These are phyloP conservation scores for Centella asiatica DNA, from an alignment of 129 eudicot genomes.

Conservation along the genomic window DNA sequence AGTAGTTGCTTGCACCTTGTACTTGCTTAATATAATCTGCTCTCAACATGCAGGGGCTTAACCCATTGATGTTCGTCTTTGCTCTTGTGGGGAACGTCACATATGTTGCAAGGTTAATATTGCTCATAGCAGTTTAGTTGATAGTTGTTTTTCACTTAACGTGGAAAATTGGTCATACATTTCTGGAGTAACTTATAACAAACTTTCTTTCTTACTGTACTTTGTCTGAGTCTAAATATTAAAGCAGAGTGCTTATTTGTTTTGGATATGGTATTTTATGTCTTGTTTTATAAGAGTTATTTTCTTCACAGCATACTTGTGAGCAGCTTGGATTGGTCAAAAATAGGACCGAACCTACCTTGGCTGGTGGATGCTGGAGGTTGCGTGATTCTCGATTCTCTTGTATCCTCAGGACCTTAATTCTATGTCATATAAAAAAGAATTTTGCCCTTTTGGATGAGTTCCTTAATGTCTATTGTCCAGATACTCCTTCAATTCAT, in stretches of 20 bases:
- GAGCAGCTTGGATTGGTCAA: slow-evolving; percentile 70
- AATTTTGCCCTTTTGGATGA: not conserved
- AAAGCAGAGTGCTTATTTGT: not conserved
- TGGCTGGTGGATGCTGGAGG: slow-evolving; percentile 90
- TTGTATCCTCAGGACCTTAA: slow-evolving; percentile 51
- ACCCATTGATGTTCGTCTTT: slow-evolving; percentile 78
- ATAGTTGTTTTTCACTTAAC: not conserved
- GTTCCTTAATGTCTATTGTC: slow-evolving; percentile 31
- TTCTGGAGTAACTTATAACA: not conserved
- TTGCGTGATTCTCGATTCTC: slow-evolving; percentile 65
- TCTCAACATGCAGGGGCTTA: slow-evolving; percentile 54
- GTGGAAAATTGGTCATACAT: too few relatives aligned
- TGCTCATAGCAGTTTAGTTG: not conserved
- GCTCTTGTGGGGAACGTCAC: slow-evolving; percentile 68
- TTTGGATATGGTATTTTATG: not conserved
- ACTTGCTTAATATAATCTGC: slow-evolving; percentile 2
- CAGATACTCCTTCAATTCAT: slow-evolving; percentile 65
- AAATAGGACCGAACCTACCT: slow-evolving; percentile 58
- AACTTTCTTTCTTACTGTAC: not conserved
- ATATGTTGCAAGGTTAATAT: slow-evolving; percentile 71
- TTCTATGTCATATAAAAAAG: not conserved
- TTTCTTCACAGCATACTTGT: slow-evolving; percentile 58
- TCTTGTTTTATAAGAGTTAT: not conserved
- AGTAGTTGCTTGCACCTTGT: not conserved
- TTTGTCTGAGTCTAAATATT: not conserved